Base-by-base conservation (phyloP, 495 filamentous ascomycete species). In the Polyplosphaeria fusca region DNA sequence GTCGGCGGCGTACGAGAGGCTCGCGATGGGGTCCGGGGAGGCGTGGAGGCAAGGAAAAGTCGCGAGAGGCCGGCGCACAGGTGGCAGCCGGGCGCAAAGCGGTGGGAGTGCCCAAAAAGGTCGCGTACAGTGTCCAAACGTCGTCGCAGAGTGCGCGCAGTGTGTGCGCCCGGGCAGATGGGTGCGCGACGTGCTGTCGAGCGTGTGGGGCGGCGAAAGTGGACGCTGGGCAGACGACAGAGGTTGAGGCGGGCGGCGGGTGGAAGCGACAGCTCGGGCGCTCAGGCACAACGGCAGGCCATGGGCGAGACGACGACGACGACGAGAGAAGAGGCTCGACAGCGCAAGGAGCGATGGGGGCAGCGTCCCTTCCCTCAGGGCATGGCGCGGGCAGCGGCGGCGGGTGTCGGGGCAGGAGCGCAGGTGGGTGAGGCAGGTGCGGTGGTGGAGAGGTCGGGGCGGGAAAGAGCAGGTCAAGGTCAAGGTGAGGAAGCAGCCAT, bases 41-140 rank as follows among this genome's bases (percentile, higher is more conserved):
- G 14, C 14, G 19, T 20, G 49, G 19, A 54, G 50, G 57, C 57
- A 60, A 54, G 43, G 48, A 43, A 52, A 16, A 19, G 46, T 41
- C 43, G 55, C 13, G 37, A 28, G 14, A 23, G 35, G 22, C 28
- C 5, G 30, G 41, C 25, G 50, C 40, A 30, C 35, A 5, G 22
- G 20, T 43, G 32, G 30, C 30, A 35, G 14, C 30, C 14, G 7
- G 14, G 30, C 30, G 30, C 30, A 35, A 35, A 35, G 30, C 30
- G 7, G 30, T 14, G 30, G 30, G 14, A 14, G 30, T 35, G 30
- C 14, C 30, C 7, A 35, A 14, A 14, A 35, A 14, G 7, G 30
- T 35, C 7, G 7, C 30, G 30, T 14, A 35, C 30, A 14, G 7
- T 35, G 30, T 14, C 30, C 7, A 35, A 35, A n/a, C n/a, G n/a